Evolutionary conservation across 345 rosid genomes (phyloP), one percentile per base, ranked within the genome.

Genomic region (Salix arbutifolia): DNA sequence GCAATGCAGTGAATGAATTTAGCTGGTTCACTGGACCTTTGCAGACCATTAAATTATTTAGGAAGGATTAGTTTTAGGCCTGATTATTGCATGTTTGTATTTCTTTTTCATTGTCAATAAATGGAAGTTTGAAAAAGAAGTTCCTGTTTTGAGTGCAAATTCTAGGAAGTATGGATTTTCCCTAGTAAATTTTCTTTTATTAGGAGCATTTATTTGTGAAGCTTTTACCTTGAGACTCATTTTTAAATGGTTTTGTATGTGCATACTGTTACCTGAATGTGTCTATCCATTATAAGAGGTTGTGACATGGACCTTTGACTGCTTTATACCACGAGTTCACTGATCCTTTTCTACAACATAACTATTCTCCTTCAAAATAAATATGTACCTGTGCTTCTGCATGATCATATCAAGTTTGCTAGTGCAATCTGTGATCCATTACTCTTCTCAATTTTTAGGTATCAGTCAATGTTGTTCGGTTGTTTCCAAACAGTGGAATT

Each of bases 391-490:
- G 11, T n/a, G 25, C 62, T 21, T 56, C 62, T 56, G 62, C 62
- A n/a, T 56, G 62, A 4, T 0, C 62, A 56, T n/a, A 12, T 3
- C 62, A 8, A n/a, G 62, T 23, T n/a, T 58, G 28, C 62, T 10
- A 0, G 28, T 58, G 11, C 62, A 58, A n/a, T n/a, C 62, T 0
- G 1, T 65, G 44, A 75, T 42, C 6, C 9, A 14, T 76, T 76
- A 14, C 37, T 65, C 19, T 61, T 44, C 38, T 46, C 10, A 23
- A 35, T 31, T 26, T 79, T 76, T 86, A 96, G 99, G 98, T 96
- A 96, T 78, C 99, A 96, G 65, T 96, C 99, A 68, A 94, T 97
- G 25, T 83, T 96, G 83, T 82, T 92, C 18, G 99, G 99, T 28
- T 91, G 93, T 12, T 96, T 88, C 80, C 99, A 96, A 84, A 92